Evolutionary conservation across 306 rosid species (phyloP).

Genomic region (Clitoria ternatea): DNA sequence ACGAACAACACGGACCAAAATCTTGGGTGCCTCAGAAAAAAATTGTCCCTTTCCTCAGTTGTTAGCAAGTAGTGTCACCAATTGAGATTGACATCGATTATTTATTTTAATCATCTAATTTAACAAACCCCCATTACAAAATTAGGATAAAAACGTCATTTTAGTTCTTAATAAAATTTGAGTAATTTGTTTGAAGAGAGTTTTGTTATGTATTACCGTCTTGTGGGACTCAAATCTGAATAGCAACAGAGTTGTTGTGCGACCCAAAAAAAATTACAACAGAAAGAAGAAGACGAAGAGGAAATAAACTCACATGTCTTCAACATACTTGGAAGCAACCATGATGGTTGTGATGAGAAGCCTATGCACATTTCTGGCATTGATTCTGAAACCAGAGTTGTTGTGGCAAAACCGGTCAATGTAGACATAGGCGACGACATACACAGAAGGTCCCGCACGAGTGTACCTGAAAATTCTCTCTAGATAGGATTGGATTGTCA

Average conservation of each 20-base stretch:
- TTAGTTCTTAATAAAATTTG: too few relatives aligned
- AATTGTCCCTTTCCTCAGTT: slow-evolving; percentile 9
- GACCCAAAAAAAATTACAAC: too few relatives aligned
- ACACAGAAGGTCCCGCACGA: slow-evolving; percentile 66
- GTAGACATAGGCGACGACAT: slow-evolving; percentile 85
- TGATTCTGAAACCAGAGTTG: slow-evolving; percentile 65
- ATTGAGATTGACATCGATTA: slow-evolving; percentile 3
- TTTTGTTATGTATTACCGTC: too few relatives aligned
- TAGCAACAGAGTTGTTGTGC: too few relatives aligned
- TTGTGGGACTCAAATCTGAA: too few relatives aligned
- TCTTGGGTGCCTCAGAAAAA: background rate
- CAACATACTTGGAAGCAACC: slow-evolving; percentile 89
- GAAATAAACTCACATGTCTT: slow-evolving; percentile 70
- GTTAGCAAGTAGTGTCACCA: slow-evolving; percentile 5
- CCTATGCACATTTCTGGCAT: slow-evolving; percentile 73
- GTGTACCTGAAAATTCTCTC: slow-evolving; percentile 94
- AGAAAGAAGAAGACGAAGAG: background rate
- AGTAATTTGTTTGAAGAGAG: too few relatives aligned
- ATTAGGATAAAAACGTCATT: too few relatives aligned
- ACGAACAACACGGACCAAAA: slow-evolving; percentile 1
- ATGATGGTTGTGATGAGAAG: slow-evolving; percentile 87
- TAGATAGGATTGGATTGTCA: slow-evolving; percentile 66
- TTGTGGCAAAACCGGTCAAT: slow-evolving; percentile 84
- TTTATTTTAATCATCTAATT: background rate
- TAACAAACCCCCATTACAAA: slow-evolving; percentile 12